phyloP scores from a whole-genome alignment of 768 basidiomycete genomes.

The Mycena rosella region DNA sequence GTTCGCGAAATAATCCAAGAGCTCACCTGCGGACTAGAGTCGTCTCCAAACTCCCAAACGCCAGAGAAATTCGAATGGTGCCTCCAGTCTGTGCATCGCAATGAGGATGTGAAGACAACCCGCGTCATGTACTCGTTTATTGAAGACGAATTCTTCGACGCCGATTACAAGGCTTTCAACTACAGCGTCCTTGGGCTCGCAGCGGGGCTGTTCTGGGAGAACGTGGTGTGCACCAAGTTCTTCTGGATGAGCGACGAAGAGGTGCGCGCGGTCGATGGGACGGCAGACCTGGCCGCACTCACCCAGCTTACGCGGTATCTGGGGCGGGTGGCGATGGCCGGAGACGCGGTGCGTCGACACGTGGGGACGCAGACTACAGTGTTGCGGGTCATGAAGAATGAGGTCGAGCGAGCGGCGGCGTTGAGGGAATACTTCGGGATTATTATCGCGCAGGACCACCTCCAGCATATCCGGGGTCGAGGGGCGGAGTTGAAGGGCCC shows the following conservation, averaged over 20 bases:
- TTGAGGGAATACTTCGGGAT: constrained; percentile 31
- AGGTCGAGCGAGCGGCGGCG: constrained; percentile 29
- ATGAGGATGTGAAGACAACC: constrained; percentile 7
- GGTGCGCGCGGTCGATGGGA: constrained; percentile 16
- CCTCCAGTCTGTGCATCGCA: constrained; percentile 24
- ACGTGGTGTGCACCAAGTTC: constrained; percentile 29
- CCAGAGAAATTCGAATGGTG: constrained; percentile 39
- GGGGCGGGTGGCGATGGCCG: constrained; percentile 29
- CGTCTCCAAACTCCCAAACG: constrained; percentile 11
- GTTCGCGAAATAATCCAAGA: background rate
- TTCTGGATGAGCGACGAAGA: constrained; percentile 36
- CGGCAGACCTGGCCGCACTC: constrained; percentile 1
- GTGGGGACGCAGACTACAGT: constrained; percentile 26
- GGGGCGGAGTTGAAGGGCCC: constrained; percentile 30
- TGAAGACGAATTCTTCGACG: constrained; percentile 41
- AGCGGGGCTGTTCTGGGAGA: constrained; percentile 31
- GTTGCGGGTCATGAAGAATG: constrained; percentile 23
- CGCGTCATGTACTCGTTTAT: constrained; percentile 41
- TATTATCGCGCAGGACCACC: constrained; percentile 10
- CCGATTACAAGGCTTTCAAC: constrained; percentile 31
- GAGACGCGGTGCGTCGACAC: constrained; percentile 24
- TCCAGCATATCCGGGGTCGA: constrained; percentile 25
- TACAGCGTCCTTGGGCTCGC: constrained; percentile 24
- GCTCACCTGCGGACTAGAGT: background rate
- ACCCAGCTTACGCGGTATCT: constrained; percentile 27